Base-by-base conservation (phyloP, 2,329 filamentous ascomycete genomes). In the Paracoccidioides brasiliensis region DNA sequence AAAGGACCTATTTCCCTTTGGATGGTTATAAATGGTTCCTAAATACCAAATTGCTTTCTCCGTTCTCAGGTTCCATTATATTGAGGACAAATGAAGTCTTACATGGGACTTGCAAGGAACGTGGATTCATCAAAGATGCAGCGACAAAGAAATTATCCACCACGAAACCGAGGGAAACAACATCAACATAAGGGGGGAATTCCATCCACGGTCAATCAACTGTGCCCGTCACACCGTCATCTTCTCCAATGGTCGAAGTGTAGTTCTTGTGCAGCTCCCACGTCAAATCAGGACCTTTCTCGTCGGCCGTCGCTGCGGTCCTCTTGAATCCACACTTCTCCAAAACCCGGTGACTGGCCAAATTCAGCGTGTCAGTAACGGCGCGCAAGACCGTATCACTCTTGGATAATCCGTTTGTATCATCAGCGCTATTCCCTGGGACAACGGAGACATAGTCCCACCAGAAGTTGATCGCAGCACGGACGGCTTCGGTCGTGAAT, bases 401-500 rank as follows among this genome's bases (percentile, higher is more conserved):
- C n/a, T 49, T 41, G 22, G 22, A 12, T 14, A 12, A 30, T 15
- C n/a, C 22, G 6, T 33, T 8, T 15, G 5, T 3, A 41, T 6
- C 53, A 41, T 6, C 53, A 6, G 8, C 10, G 32, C 7, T 15
- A 3, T 30, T 37, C n/a, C n/a, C 22, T 32, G n/a, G 41, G 12
- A 12, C 8, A 33, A 32, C 9, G 1, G n/a, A n/a, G 15, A 55
- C 37, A 5, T 65, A 58, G 4, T 58, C 60, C 63, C 64, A 65
- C 63, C 64, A 66, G 3, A 57, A 58, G 48, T 62, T 56, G 12
- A 64, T 51, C 10, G 64, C 48, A 3, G 56, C 61, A 38, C 52
- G 42, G n/a, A 63, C 58, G 4, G 64, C 64, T 57, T 66, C 64
- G 9, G 57, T 64, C 32, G 57, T 55, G 37, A 60, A 65, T 7